Percentiles rank a stretch among this genome's conserved stretches.
Conservation (phyloP, 768 basidiomycete genomes). For the Strobilomyces dryophilus region DNA sequence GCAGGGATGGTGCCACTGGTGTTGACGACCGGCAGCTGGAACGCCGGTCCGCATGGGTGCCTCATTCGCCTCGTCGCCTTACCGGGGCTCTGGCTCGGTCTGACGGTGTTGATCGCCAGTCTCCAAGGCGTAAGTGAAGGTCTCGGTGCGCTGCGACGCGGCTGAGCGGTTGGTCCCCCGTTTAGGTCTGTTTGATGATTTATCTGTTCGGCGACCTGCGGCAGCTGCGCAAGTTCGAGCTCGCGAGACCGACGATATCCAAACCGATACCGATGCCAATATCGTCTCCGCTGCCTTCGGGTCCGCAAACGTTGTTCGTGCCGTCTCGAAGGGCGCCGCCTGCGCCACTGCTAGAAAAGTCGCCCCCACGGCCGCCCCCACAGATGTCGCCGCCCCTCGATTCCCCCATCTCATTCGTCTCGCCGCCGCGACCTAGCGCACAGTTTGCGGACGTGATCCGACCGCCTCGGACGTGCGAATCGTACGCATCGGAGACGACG, state of each 20-base stretch:
- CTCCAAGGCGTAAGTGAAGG: slow-evolving; percentile 53
- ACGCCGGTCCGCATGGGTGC: slow-evolving; percentile 31
- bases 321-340: slow-evolving; percentile 6
- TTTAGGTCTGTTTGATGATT: slow-evolving; percentile 60
- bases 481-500: slow-evolving; percentile 13
- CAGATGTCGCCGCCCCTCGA: slow-evolving; percentile 4
- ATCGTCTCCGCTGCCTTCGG: slow-evolving; percentile 11
- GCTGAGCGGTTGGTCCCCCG: too few species aligned
- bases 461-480: slow-evolving; percentile 11
- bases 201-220: slow-evolving; percentile 78
- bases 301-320: slow-evolving; percentile 1
- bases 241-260: slow-evolving; percentile 64
- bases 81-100: slow-evolving; percentile 68
- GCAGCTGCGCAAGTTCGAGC: slow-evolving; percentile 74
- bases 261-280: slow-evolving; percentile 30
- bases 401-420: slow-evolving; percentile 11
- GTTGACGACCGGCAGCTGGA: slow-evolving; percentile 41
- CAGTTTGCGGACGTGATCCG: slow-evolving; percentile 9
- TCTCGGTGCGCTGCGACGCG: not conserved
- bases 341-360: slow-evolving; percentile 4
- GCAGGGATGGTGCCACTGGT: slow-evolving; percentile 51
- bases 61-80: slow-evolving; percentile 58
- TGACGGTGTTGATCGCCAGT: slow-evolving; percentile 57
- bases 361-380: not conserved
- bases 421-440: not conserved